Conservation (phyloP, 768 basidiomycete species). For the Gymnopilus dilepis region DNA sequence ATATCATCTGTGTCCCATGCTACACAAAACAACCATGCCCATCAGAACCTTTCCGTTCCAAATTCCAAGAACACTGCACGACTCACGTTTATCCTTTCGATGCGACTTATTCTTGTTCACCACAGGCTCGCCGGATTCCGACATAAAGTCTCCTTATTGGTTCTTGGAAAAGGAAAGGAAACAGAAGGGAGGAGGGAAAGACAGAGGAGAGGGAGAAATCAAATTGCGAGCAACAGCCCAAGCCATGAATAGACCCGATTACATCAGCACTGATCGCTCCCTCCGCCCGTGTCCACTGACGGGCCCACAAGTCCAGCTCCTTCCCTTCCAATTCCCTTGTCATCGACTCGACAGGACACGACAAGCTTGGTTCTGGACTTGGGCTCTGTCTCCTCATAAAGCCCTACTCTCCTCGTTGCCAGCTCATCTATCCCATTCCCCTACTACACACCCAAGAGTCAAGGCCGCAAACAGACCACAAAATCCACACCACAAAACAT, state of each 20-base stretch:
- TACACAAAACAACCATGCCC: constrained; percentile 37
- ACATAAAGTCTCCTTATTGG: constrained; percentile 32
- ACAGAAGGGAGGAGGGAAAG: constrained; percentile 9
- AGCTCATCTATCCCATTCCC: neutral
- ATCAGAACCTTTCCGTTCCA: constrained; percentile 7
- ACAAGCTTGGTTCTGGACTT: no score
- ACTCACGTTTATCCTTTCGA: constrained; percentile 94
- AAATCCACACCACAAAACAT: no score
- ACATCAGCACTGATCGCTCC: constrained; percentile 18
- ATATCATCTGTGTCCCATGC: constrained; percentile 99
- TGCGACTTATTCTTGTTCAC: constrained; percentile 88
- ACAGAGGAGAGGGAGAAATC: constrained; percentile 11
- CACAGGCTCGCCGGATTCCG: constrained; percentile 46
- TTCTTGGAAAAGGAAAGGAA: no score
- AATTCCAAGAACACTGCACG: neutral
- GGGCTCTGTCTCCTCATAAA: no score
- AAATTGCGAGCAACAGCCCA: constrained; percentile 7
- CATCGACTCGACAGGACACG: constrained; percentile 3
- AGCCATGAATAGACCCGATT: constrained; percentile 9
- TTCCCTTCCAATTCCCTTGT: neutral
- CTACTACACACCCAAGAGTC: constrained; percentile 17
- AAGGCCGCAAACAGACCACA: no score
- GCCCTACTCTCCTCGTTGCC: constrained; percentile 1
- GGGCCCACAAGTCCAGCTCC: neutral
- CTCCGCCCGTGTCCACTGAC: no score